Evolutionary conservation across 345 rosid species (phyloP).

Genomic region (Acer saccharum): DNA sequence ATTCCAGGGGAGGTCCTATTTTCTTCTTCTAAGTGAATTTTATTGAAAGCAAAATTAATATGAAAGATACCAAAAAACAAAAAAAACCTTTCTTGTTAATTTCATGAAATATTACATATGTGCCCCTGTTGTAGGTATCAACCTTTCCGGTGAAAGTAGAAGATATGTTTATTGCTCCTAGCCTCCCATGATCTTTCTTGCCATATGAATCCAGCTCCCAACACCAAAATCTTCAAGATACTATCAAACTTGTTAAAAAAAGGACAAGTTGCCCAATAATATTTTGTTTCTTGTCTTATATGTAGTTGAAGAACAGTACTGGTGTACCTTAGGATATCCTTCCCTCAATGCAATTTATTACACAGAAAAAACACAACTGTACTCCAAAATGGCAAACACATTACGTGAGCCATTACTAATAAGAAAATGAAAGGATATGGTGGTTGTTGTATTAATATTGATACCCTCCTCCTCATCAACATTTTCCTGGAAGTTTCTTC

Average conservation of each 20-base stretch:
- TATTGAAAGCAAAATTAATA: not conserved
- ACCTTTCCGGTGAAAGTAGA: not conserved
- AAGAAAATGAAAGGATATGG: constrained; percentile 20
- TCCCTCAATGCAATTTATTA: not conserved
- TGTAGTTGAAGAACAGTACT: not conserved
- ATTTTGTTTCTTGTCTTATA: not conserved
- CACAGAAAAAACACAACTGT: not conserved
- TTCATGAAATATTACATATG: too few relatives aligned
- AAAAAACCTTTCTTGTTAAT: too few relatives aligned
- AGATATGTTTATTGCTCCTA: not conserved
- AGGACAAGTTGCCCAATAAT: not conserved
- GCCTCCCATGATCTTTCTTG: not conserved
- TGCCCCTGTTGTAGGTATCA: too few relatives aligned
- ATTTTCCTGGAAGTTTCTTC: constrained; percentile 46
- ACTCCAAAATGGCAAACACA: not conserved
- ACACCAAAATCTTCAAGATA: too few relatives aligned
- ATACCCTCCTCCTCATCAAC: not conserved
- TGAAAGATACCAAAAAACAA: not conserved
- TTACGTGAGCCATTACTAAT: constrained; percentile 26
- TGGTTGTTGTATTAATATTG: constrained; percentile 25
- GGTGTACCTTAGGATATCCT: not conserved
- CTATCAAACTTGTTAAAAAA: too few relatives aligned
- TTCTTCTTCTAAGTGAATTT: not conserved
- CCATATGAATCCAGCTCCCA: not conserved
- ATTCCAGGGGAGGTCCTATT: not conserved